A percentile compares a stretch with the other conserved stretches of the same genome.
These are phyloP conservation scores for Pythium utonaiense DNA, from an alignment of 352 stramenopile species.

Conservation along the genomic window DNA sequence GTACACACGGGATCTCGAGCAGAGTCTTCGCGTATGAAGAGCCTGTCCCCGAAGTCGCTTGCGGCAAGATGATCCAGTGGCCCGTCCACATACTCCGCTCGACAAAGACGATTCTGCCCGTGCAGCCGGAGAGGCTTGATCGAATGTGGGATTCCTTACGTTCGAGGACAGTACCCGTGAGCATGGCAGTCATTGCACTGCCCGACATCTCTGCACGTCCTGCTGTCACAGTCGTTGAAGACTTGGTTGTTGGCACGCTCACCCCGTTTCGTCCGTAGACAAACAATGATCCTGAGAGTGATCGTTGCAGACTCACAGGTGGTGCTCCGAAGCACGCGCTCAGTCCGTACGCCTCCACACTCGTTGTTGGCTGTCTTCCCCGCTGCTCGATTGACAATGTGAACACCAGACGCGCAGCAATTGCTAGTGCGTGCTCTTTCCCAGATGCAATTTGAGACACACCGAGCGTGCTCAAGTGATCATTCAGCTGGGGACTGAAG, in stretches of 20 bases:
- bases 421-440: conserved; percentile 62
- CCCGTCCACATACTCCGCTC: conserved; percentile 55
- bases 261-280: conserved; percentile 11
- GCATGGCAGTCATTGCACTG: conserved; percentile 14
- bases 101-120: conserved; percentile 50
- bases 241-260: background rate
- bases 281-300: conserved; percentile 36
- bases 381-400: conserved; percentile 29
- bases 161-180: conserved; percentile 40
- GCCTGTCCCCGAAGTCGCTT: background rate
- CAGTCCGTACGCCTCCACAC: conserved; percentile 34
- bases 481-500: conserved; percentile 47
- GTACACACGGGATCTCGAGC: conserved; percentile 56
- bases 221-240: background rate
- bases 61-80: conserved; percentile 41
- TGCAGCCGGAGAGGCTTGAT: conserved; percentile 35
- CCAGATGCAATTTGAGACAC: conserved; percentile 48
- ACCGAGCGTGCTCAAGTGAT: conserved; percentile 38
- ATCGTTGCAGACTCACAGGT: conserved; percentile 37
- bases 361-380: conserved; percentile 2
- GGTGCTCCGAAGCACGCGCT: conserved; percentile 52
- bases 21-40: conserved; percentile 20
- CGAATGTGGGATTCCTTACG: conserved; percentile 46
- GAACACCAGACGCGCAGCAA: conserved; percentile 42
- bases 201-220: conserved; percentile 5